Percentiles rank a stretch among this genome's conserved stretches.
Evolutionary conservation across 306 rosid genomes (phyloP).

Genomic region (Vigna radiata): DNA sequence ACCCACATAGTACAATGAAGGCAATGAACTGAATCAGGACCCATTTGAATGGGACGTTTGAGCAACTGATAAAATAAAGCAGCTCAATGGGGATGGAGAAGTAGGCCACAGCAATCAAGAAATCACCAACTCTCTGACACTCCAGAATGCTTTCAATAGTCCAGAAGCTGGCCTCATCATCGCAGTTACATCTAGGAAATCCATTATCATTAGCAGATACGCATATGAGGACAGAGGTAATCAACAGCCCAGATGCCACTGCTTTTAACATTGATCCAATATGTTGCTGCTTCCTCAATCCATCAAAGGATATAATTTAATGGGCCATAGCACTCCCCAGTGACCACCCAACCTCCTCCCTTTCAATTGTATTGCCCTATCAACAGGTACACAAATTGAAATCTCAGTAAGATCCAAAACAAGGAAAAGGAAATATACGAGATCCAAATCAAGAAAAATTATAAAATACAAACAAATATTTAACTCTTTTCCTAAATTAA

Average conservation of each 20-base stretch:
- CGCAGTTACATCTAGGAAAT: constrained; percentile 90
- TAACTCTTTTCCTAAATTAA: constrained; percentile 27
- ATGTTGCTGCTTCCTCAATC: constrained; percentile 60
- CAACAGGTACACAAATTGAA: constrained; percentile 36
- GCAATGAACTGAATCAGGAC: constrained; percentile 92
- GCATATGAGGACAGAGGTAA: constrained; percentile 58
- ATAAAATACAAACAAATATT: constrained; percentile 18
- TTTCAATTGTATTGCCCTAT: constrained; percentile 65
- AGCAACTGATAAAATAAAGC: constrained; percentile 95
- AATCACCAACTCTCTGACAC: constrained; percentile 95
- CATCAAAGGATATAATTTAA: constrained; percentile 58
- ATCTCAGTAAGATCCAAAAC: constrained; percentile 47
- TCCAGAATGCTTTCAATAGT: constrained; percentile 86
- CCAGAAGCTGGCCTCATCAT: constrained; percentile 91
- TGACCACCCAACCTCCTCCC: constrained; percentile 45
- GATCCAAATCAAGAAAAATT: constrained; percentile 44
- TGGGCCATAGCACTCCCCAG: constrained; percentile 45
- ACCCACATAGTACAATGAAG: constrained; percentile 93
- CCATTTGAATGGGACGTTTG: constrained; percentile 99
- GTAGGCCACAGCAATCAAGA: constrained; percentile 98
- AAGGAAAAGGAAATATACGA: constrained; percentile 32
- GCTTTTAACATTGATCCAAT: constrained; percentile 89
- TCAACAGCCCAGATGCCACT: constrained; percentile 75
- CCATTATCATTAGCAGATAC: constrained; percentile 69
- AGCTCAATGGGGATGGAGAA: constrained; percentile 96